Base-by-base conservation (phyloP, 768 basidiomycete genomes). In the Leucosporidium yakuticum region DNA sequence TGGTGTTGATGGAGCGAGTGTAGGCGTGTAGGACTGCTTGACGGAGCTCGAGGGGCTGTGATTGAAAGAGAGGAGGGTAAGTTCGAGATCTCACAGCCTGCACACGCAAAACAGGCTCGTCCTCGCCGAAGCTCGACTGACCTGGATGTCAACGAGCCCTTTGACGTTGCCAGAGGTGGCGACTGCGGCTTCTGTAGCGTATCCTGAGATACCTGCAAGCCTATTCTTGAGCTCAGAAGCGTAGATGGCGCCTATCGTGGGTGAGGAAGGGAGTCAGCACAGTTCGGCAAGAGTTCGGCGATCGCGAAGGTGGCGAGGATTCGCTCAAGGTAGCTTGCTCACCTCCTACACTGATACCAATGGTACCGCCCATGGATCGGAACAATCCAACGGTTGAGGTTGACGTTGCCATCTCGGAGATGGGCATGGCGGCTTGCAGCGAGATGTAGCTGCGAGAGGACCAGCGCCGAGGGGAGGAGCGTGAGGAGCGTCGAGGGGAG, bases 361-460 rank as follows among this genome's bases (percentile, higher is more conserved):
- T 70, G 0, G 78, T 77, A 0, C 76, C 76, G n/a, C 73, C 72
- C 14, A 75, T 31, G 12, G 70, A 69, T 8, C 80, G 86, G 70
- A 91, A 79, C 75, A 92, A 87, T 27, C 84, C 83, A 74, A 87
- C 88, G 0, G 85, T 85, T 1, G 83, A 80, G 0, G 90, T 90
- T 62, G 85, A 85, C 2, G 90, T 90, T 1, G 90, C 89, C 89
- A 91, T 90, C 70, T 91, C 89, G 73, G 85, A 86, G 21, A 89
- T 74, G 0, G 91, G 91, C 90, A 93, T 93, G 1, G 90, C 87
- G 2, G 89, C 88, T 79, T 92, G 90, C 20, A 92, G 44, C 29
- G 69, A 67, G 63, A 76, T 60, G 39, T 69, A 59, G 57, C 61
- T 25, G 60, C 59, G 48, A 53, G 60, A 36, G 61, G 65, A n/a